Evolutionary conservation across 176 grass and related monocot genomes (phyloP), one percentile per base, ranked within the genome.

Genomic region (Ensete glaucum): DNA sequence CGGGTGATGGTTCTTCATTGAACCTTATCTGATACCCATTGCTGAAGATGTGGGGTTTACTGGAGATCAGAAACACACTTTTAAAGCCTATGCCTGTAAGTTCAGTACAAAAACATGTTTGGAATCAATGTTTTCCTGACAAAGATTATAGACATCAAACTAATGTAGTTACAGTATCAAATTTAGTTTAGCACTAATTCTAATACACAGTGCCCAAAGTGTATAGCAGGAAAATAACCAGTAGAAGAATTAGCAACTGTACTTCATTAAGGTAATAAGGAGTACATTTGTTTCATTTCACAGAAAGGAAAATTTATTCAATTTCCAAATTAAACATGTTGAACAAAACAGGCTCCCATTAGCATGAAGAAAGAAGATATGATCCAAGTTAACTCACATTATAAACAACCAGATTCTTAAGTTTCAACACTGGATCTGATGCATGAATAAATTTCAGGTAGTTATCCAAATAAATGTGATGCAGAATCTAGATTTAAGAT

Each of bases 1-100:
- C 92, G 50, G 79, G 27, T 27, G 88, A 91, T 5, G 88, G 88
- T 23, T 85, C 78, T 73, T 91, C 92, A 58, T 66, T 83, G 17
- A 96, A 96, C 51, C 76, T 91, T 16, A 96, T 96, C 49, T 96
- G 86, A 75, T 96, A 96, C 1, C 92, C 88, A 21, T 96, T 96
- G 74, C 92, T 96, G 76, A 91, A 96, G 50, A 96, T 91, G 64
- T 91, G 77, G 22, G 92, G 92, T 49, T 85, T 74, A 9, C 79
- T 83, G 0, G 92, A 89, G 71, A 96, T 82, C 16, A 91, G 67
- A 60, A 96, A 91, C 9, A 91, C 92, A 50, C 86, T 91, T 69
- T 91, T 96, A 52, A 96, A 96, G 6, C 92, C 92, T 77, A 96
- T 96, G 16, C 92, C 92, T 96, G 74, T 22, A 81, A 67, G 7